phyloP scores from a whole-genome alignment of 768 basidiomycete species.

The Phaffia tasmanica region DNA sequence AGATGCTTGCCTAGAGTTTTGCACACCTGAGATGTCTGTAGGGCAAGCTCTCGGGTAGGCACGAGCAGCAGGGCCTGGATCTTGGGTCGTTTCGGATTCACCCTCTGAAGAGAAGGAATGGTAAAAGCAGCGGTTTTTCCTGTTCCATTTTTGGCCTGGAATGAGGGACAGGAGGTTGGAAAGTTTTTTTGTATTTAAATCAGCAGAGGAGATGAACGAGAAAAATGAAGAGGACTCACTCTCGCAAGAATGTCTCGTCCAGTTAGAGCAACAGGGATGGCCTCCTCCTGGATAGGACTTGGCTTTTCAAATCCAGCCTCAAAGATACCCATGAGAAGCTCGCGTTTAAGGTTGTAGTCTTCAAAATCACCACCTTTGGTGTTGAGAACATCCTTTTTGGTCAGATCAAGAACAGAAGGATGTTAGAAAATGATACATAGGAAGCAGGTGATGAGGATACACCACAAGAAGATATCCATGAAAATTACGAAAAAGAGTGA shows the following conservation, averaged over 20 bases:
- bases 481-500: neutral
- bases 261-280: slow-evolving; percentile 86
- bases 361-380: slow-evolving; percentile 94
- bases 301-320: slow-evolving; percentile 89
- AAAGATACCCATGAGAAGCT: slow-evolving; percentile 98
- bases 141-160: slow-evolving; percentile 49
- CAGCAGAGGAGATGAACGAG: neutral
- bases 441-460: neutral
- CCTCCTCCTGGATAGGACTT: slow-evolving; percentile 97
- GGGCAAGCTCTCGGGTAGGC: slow-evolving; percentile 93
- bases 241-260: slow-evolving; percentile 89
- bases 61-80: slow-evolving; percentile 95
- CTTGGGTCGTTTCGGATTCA: slow-evolving; percentile 70
- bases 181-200: slow-evolving; percentile 14
- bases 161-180: neutral
- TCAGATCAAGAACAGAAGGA: neutral
- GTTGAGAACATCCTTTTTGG: slow-evolving; percentile 63
- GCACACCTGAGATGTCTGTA: slow-evolving; percentile 98
- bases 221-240: slow-evolving; percentile 49
- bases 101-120: slow-evolving; percentile 87
- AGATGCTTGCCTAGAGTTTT: slow-evolving; percentile 95
- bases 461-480: neutral
- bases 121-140: slow-evolving; percentile 99
- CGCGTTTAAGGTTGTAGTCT: slow-evolving; percentile 49
- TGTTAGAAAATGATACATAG: neutral